Conservation (phyloP, 441 rosid genomes). For the Populus tomentosa region DNA sequence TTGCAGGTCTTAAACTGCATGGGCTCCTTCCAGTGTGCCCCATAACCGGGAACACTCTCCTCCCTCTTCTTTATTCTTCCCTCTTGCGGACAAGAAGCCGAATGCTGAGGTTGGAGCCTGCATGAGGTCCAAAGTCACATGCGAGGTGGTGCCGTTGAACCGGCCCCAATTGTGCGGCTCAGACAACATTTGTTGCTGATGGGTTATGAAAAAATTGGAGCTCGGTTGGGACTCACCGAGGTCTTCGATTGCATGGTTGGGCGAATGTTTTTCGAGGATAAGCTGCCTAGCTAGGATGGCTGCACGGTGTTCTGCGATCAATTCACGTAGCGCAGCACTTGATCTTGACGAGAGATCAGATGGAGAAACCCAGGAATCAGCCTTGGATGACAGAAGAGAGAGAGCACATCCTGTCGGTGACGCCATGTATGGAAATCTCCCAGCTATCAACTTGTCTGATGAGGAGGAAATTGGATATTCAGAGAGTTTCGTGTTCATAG, state of each 20-base stretch:
- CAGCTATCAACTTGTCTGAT: conserved; percentile 23
- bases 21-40: conserved; percentile 27
- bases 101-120: conserved; percentile 38
- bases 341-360: conserved; percentile 48
- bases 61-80: conserved; percentile 29
- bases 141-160: conserved; percentile 19
- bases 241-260: conserved; percentile 4
- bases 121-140: conserved; percentile 46
- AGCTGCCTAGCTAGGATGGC: conserved; percentile 33
- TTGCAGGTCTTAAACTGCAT: conserved; percentile 8
- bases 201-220: conserved; percentile 3
- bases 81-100: conserved; percentile 25
- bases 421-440: conserved; percentile 16
- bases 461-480: not conserved
- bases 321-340: conserved; percentile 47
- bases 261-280: conserved; percentile 26
- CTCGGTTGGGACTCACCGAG: conserved; percentile 5
- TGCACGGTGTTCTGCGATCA: conserved; percentile 50
- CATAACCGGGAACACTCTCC: conserved; percentile 33
- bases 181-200: conserved; percentile 10
- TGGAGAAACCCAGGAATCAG: conserved; percentile 31
- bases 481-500: not conserved
- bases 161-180: conserved; percentile 27
- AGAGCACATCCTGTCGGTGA: conserved; percentile 37
- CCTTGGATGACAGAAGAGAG: conserved; percentile 66